These are phyloP conservation scores for Salvia rosmarinus DNA, from an alignment of 257 asterid genomes.

Conservation along the genomic window DNA sequence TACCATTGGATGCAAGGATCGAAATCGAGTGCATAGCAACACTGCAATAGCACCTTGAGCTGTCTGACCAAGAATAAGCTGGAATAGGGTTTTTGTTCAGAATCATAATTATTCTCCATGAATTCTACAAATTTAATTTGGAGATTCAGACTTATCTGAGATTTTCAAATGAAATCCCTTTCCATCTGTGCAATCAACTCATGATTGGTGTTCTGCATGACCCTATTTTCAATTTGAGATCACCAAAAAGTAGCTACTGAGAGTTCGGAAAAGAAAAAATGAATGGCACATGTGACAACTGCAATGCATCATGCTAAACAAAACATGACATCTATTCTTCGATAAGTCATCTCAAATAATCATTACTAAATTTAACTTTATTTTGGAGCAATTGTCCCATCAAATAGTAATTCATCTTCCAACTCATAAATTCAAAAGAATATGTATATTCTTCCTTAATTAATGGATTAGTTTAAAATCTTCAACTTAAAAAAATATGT, in stretches of 20 bases:
- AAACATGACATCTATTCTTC: no score
- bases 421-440: no score
- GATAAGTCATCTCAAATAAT: no score
- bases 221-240: background rate
- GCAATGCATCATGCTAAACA: background rate
- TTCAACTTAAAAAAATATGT: no score
- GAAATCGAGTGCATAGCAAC: slow-evolving; percentile 91
- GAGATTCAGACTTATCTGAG: background rate
- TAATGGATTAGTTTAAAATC: no score
- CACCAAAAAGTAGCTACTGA: background rate
- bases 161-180: background rate
- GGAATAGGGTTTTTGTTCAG: background rate
- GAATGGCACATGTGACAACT: no score
- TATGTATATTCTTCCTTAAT: no score
- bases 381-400: no score
- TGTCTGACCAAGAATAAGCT: slow-evolving; percentile 29
- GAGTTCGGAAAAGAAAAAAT: background rate
- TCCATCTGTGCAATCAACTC: slow-evolving; percentile 4
- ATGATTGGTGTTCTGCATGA: background rate
- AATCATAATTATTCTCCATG: slow-evolving; percentile 1
- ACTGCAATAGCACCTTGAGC: slow-evolving; percentile 29
- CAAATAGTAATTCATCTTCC: no score
- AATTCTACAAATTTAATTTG: slow-evolving; percentile 15
- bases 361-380: no score
- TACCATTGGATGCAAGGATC: slow-evolving; percentile 81